Conservation (phyloP, 352 stramenopile species). For the Phytophthora vignae region DNA sequence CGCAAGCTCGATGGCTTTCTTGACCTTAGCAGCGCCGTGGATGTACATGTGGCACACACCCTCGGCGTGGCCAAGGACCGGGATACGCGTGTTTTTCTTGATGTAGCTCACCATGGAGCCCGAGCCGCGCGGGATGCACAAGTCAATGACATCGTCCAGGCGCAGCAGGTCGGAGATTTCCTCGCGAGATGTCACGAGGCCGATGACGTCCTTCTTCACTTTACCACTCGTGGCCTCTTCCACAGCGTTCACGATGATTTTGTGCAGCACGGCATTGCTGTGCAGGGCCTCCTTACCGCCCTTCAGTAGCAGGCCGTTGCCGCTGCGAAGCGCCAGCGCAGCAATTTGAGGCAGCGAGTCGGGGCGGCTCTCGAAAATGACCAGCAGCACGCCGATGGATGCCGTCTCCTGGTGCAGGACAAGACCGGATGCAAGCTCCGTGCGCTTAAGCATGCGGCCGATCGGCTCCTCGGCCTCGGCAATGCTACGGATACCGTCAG, state of each 20-base stretch:
- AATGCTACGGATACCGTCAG: slow-evolving; percentile 95
- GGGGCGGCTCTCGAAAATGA: slow-evolving; percentile 98
- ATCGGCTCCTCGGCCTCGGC: slow-evolving; percentile 83
- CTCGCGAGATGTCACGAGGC: slow-evolving; percentile 94
- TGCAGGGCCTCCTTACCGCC: slow-evolving; percentile 95
- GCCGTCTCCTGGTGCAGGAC: slow-evolving; percentile 94
- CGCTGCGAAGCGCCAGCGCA: slow-evolving; percentile 94
- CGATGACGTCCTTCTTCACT: slow-evolving; percentile 95
- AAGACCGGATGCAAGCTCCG: slow-evolving; percentile 93
- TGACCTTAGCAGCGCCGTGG: slow-evolving; percentile 88
- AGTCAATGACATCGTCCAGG: slow-evolving; percentile 97
- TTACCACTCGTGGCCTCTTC: slow-evolving; percentile 86
- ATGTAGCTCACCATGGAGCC: slow-evolving; percentile 97
- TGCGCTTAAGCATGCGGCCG: slow-evolving; percentile 77
- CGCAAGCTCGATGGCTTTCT: slow-evolving; percentile 90
- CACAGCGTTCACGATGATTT: slow-evolving; percentile 95
- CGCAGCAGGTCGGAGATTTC: slow-evolving; percentile 94
- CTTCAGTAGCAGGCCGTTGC: slow-evolving; percentile 98
- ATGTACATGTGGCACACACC: slow-evolving; percentile 99
- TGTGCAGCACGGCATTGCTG: slow-evolving; percentile 93
- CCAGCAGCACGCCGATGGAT: slow-evolving; percentile 97
- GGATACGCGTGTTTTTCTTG: slow-evolving; percentile 97
- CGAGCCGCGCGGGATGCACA: slow-evolving; percentile 98
- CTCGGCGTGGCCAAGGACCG: slow-evolving; percentile 98
- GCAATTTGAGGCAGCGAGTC: slow-evolving; percentile 98